phyloP scores from a whole-genome alignment of 1,139 yeast genomes.

The Hemisphaericaspora xylanilytica region DNA sequence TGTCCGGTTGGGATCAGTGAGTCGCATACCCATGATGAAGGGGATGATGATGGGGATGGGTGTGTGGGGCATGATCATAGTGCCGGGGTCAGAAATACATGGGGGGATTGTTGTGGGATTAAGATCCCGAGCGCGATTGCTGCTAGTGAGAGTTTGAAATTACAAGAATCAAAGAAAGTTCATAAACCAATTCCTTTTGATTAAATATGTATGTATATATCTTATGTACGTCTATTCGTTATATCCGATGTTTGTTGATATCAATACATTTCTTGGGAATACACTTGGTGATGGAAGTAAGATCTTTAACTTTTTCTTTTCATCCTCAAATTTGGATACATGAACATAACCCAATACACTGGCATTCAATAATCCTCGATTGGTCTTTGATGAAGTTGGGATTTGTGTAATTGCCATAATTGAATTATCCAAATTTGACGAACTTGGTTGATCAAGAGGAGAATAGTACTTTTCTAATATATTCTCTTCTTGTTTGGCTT shows the following conservation, averaged over 20 bases:
- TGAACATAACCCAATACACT: conserved; percentile 66
- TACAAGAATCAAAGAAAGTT: conserved; percentile 18
- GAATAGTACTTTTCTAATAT: conserved; percentile 34
- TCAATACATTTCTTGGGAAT: conserved; percentile 52
- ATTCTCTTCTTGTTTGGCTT: conserved; percentile 25
- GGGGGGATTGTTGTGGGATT: conserved; percentile 99
- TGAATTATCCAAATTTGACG: conserved; percentile 65
- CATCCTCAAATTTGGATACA: conserved; percentile 56
- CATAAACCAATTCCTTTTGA: conserved; percentile 71
- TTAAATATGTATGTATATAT: conserved; percentile 22
- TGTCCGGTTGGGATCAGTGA: conserved; percentile 70
- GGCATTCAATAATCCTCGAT: conserved; percentile 51
- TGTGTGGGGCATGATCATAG: conserved; percentile 34
- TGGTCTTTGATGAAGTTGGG: conserved; percentile 46
- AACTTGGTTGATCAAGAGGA: conserved; percentile 43
- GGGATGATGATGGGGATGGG: conserved; percentile 15
- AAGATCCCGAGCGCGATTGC: conserved; percentile 95
- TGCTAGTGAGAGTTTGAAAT: conserved; percentile 59
- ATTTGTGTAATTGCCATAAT: conserved; percentile 73
- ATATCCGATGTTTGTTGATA: conserved; percentile 32
- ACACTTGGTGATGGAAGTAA: conserved; percentile 86
- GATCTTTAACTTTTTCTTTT: conserved; percentile 66
- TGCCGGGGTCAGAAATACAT: conserved; percentile 48
- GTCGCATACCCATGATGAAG: conserved; percentile 14
- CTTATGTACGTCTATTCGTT: conserved; percentile 22